Evolutionary conservation across 768 basidiomycete genomes (phyloP), one percentile per base, ranked within the genome.

Genomic region (Pulveroboletus frians): DNA sequence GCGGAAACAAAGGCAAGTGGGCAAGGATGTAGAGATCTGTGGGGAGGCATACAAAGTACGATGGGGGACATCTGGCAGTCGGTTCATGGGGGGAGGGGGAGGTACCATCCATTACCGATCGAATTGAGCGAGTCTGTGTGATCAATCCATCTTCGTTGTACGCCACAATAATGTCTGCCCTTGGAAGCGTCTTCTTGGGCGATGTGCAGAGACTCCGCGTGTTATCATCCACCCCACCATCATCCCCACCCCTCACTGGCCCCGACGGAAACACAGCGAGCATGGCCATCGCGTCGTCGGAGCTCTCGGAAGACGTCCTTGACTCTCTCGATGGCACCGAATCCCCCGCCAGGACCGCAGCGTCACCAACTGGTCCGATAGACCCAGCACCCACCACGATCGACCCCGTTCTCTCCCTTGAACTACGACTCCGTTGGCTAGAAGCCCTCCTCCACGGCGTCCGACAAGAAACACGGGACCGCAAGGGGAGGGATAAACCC

Each of bases 171-270:
- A 58, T 80, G 80, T 69, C 80, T 40, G 72, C 65, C 55, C 77
- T 90, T 46, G 87, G 88, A 43, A 87, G 85, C 60, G 88, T 85
- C 20, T 91, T 91, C 67, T 75, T 91, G 46, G 89, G 88, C 49
- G 89, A 91, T 70, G 66, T 81, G 8, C 79, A 80, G 62, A 82
- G 85, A 53, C 75, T 77, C 56, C 81, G 85, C 36, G 68, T 83
- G 36, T 66, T 85, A 11, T 79, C 78, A 34, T 77, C 81, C 18
- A 75, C 79, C n/a, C 72, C 77, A 47, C 76, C 71, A 32, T 73
- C 71, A 26, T 75, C 74, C 31, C 74, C 71, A 43, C 70, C 71
- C 36, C 9, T 17, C 39, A 21, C 30, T 17, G 27, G 17, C 31
- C 42, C 41, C 43, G 49, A 23, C 46, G 47, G 15, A 49, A 26